Conservation (phyloP, 2,329 filamentous ascomycete species). For the Metarhizium guizhouense region DNA sequence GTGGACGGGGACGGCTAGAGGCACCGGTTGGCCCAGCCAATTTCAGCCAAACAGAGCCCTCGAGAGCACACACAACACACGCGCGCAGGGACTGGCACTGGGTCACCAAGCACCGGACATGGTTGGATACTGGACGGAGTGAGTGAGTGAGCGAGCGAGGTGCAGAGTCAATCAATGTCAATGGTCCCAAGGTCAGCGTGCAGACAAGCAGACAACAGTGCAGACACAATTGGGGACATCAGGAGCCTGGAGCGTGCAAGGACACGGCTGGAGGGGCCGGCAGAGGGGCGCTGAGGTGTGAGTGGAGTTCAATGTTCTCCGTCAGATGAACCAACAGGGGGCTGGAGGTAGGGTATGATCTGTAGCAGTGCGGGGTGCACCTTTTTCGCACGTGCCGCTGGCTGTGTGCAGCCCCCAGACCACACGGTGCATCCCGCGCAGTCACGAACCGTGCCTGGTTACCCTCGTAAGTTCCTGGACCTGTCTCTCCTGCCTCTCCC, state of each 20-base stretch:
- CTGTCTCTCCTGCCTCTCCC: not conserved
- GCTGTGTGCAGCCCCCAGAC: accelerated
- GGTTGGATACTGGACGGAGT: not conserved
- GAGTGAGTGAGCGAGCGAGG: no score
- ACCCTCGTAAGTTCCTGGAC: slow-evolving; percentile 1
- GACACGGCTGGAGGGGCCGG: slow-evolving; percentile 7
- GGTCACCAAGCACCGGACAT: not conserved
- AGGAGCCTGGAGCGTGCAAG: not conserved
- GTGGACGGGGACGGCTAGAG: slow-evolving; percentile 12
- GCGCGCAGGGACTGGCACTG: not conserved
- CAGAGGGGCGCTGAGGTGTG: slow-evolving; percentile 26
- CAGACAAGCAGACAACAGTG: not conserved
- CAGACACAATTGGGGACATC: not conserved
- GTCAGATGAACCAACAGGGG: slow-evolving; percentile 32
- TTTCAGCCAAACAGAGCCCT: not conserved
- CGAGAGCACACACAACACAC: not conserved
- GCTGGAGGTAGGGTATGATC: slow-evolving; percentile 21
- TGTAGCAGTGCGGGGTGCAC: slow-evolving; percentile 1
- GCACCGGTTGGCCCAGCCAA: not conserved
- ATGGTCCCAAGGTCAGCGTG: not conserved
- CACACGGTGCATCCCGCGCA: not conserved
- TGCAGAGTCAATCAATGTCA: not conserved
- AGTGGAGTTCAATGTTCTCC: slow-evolving; percentile 23
- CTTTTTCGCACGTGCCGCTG: slow-evolving; percentile 2
- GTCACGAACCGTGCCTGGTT: not conserved